Evolutionary conservation across 805 yeast genomes (phyloP).

Genomic region (Teunomyces panamensis): DNA sequence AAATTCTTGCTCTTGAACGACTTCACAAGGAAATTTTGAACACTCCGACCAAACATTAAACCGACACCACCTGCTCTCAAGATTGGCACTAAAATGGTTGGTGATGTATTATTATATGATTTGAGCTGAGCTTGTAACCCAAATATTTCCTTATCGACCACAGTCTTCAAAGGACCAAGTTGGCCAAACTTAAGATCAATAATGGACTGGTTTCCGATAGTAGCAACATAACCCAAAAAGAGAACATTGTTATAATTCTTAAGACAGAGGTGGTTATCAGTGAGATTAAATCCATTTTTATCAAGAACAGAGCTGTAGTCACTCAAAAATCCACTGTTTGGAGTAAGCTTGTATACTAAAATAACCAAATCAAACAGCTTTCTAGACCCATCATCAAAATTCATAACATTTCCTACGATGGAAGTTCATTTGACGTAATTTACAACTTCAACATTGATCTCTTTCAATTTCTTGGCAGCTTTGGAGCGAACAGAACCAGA

Average conservation of each 20-base stretch:
- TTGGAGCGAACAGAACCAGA: constrained; percentile 11
- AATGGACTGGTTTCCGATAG: constrained; percentile 19
- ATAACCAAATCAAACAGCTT: constrained; percentile 28
- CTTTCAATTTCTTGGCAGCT: constrained; percentile 16
- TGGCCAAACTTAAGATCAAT: constrained; percentile 27
- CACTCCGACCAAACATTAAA: constrained; percentile 21
- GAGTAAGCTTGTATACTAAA: constrained; percentile 21
- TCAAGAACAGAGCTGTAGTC: constrained; percentile 16
- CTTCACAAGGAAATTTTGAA: constrained; percentile 29
- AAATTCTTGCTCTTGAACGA: constrained; percentile 26
- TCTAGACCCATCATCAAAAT: constrained; percentile 15
- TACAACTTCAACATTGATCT: constrained; percentile 21
- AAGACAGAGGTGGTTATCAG: constrained; percentile 25
- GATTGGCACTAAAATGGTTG: constrained; percentile 26
- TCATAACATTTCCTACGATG: constrained; percentile 9
- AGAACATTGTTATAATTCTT: constrained; percentile 23
- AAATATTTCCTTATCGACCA: constrained; percentile 14
- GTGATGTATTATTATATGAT: constrained; percentile 12
- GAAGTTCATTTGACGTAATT: constrained; percentile 12
- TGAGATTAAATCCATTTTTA: constrained; percentile 24
- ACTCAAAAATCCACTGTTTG: constrained; percentile 34
- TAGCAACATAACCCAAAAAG: constrained; percentile 35
- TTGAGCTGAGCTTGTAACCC: constrained; percentile 10
- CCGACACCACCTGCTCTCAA: constrained; percentile 38
- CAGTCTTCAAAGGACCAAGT: constrained; percentile 10